These are phyloP conservation scores for Ophiostoma quercus DNA, from an alignment of 2,329 filamentous ascomycete genomes.

Conservation along the genomic window DNA sequence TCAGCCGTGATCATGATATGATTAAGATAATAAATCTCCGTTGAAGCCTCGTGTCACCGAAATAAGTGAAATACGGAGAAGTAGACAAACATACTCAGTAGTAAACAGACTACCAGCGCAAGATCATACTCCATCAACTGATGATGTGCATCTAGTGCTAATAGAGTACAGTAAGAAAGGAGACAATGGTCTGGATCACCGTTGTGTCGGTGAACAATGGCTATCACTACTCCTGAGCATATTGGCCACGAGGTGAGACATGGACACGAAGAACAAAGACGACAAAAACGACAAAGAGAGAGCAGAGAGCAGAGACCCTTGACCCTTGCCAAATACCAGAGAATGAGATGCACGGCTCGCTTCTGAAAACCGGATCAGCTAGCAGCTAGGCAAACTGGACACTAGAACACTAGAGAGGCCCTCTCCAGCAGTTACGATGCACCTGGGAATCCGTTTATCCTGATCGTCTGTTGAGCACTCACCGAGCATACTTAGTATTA, in stretches of 20 bases:
- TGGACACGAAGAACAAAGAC: background rate
- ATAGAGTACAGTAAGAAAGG: too few species aligned
- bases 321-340: too few species aligned
- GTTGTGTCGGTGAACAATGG: background rate
- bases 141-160: background rate
- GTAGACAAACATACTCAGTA: background rate
- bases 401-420: too few species aligned
- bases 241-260: background rate
- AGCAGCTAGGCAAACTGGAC: background rate
- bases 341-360: background rate
- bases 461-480: too few species aligned
- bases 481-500: too few species aligned
- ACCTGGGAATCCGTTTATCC: too few species aligned
- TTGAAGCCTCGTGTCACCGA: background rate
- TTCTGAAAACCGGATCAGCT: background rate
- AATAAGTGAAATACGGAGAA: background rate
- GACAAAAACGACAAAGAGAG: background rate
- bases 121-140: conserved; percentile 1
- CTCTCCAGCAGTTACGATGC: too few species aligned
- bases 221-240: too few species aligned
- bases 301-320: background rate
- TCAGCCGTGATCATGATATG: background rate
- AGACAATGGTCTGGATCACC: background rate
- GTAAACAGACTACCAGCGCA: background rate
- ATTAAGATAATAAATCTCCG: background rate